phyloP scores from a whole-genome alignment of 345 rosid genomes.

The Citrus sp. region DNA sequence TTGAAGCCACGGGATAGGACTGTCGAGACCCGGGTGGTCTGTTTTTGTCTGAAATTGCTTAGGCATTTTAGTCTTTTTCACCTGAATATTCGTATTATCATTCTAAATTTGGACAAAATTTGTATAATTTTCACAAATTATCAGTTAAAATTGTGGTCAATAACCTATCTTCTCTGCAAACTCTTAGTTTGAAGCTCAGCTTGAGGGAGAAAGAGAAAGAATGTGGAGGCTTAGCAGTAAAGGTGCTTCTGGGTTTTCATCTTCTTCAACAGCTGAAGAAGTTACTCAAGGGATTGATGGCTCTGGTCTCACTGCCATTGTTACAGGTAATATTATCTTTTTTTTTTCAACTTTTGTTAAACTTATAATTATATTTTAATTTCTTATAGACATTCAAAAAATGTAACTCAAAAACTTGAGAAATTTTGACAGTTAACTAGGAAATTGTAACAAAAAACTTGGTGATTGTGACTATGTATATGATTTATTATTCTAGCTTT shows the following conservation, averaged over 20 bases:
- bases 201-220: neutral
- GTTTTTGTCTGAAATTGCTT: neutral
- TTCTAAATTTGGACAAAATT: neutral
- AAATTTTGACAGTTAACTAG: no score
- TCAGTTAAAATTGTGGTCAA: neutral
- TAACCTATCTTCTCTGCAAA: neutral
- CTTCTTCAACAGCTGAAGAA: slow-evolving; percentile 75
- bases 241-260: slow-evolving; percentile 74
- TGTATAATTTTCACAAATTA: neutral
- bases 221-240: slow-evolving; percentile 61
- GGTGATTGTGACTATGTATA: neutral
- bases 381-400: no score
- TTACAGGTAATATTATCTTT: slow-evolving; percentile 43
- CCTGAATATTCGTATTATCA: neutral
- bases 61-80: neutral
- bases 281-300: slow-evolving; percentile 72
- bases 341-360: no score
- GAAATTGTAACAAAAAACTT: no score
- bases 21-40: no score
- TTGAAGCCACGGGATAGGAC: no score
- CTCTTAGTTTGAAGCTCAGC: neutral
- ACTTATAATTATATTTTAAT: no score
- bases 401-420: no score
- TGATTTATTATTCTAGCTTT: no score
- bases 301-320: slow-evolving; percentile 72